These are phyloP conservation scores for Ascodesmis nigricans DNA, from an alignment of 495 filamentous ascomycete species.

Conservation along the genomic window DNA sequence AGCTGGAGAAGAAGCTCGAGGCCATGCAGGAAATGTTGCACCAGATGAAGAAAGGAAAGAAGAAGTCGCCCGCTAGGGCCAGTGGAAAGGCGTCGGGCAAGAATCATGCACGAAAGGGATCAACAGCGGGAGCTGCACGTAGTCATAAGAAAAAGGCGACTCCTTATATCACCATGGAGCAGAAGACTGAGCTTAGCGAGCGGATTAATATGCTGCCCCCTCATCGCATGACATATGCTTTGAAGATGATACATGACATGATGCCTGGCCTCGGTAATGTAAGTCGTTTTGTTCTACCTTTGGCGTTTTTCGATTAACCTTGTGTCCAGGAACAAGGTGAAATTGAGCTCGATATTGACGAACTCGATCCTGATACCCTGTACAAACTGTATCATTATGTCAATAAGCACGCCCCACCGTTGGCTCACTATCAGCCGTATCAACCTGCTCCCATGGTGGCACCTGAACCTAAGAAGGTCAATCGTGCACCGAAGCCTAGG, in stretches of 20 bases:
- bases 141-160: constrained; percentile 20
- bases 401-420: constrained; percentile 17
- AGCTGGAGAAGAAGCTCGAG: constrained; percentile 41
- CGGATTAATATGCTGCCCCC: constrained; percentile 24
- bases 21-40: constrained; percentile 45
- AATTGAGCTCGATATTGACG: constrained; percentile 34
- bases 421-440: constrained; percentile 16
- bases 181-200: constrained; percentile 26
- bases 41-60: constrained; percentile 36
- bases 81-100: constrained; percentile 23
- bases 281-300: constrained; percentile 7
- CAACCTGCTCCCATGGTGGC: constrained; percentile 15
- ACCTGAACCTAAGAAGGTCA: constrained; percentile 22
- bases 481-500: constrained; percentile 46
- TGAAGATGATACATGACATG: constrained; percentile 78
- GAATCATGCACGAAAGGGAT: constrained; percentile 14
- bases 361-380: constrained; percentile 21
- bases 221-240: constrained; percentile 47
- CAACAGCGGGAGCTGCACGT: constrained; percentile 6
- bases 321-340: constrained; percentile 22
- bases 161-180: constrained; percentile 20
- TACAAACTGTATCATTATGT: constrained; percentile 21
- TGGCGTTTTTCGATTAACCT: not conserved
- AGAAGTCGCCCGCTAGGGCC: constrained; percentile 35
- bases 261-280: constrained; percentile 47